Conservation (phyloP, 352 stramenopile species). For the Phytophthora palmivora region DNA sequence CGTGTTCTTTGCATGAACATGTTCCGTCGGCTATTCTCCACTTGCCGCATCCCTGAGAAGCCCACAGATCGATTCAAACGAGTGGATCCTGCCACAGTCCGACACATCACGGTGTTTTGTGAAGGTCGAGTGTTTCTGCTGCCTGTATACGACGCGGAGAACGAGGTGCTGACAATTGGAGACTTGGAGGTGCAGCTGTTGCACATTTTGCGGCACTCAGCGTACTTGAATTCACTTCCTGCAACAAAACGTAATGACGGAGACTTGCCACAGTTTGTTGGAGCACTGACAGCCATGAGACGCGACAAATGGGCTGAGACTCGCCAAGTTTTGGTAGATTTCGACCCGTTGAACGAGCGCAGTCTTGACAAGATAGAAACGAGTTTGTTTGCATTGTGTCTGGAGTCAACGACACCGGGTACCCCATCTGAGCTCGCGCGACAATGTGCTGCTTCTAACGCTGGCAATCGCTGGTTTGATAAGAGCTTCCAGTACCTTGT, state of each 20-base stretch:
- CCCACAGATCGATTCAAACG: conserved; percentile 60
- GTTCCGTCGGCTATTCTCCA: conserved; percentile 90
- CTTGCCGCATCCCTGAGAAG: conserved; percentile 86
- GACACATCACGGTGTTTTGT: conserved; percentile 63
- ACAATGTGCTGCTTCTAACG: conserved; percentile 61
- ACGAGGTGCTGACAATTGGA: conserved; percentile 62
- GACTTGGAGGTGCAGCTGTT: conserved; percentile 69
- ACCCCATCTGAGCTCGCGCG: conserved; percentile 58
- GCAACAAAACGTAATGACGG: conserved; percentile 31
- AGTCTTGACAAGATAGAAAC: conserved; percentile 88
- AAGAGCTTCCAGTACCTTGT: conserved; percentile 96
- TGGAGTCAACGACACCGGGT: conserved; percentile 69
- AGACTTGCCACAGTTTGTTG: conserved; percentile 56
- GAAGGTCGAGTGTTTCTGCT: conserved; percentile 60
- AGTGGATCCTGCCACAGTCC: conserved; percentile 39
- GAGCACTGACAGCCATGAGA: conserved; percentile 88
- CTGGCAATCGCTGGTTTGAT: conserved; percentile 95
- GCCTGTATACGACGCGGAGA: conserved; percentile 52
- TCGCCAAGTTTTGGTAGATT: conserved; percentile 67
- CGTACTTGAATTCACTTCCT: conserved; percentile 46
- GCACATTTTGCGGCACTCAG: conserved; percentile 57
- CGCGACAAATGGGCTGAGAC: conserved; percentile 90
- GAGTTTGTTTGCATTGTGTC: conserved; percentile 89
- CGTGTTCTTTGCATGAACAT: conserved; percentile 91
- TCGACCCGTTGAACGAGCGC: conserved; percentile 55